Conservation (phyloP, 2,329 filamentous ascomycete genomes). For the Fusarium temperatum region DNA sequence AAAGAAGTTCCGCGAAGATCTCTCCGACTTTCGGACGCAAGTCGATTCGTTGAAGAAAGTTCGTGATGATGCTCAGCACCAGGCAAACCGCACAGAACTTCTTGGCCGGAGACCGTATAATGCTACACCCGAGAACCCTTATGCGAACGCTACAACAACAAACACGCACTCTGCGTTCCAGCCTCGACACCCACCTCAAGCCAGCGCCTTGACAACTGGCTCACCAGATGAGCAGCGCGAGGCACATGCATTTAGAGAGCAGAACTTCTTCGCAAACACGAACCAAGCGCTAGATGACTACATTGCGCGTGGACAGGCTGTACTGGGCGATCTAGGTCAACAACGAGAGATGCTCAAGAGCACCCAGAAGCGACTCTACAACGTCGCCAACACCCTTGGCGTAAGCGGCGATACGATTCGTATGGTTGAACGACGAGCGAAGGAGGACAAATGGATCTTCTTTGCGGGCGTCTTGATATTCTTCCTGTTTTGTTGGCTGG, state of each 20-base stretch:
- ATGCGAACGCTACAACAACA: constrained; percentile 67
- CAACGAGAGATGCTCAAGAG: constrained; percentile 96
- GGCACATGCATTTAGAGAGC: constrained; percentile 85
- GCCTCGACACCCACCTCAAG: constrained; percentile 54
- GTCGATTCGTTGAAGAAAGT: constrained; percentile 81
- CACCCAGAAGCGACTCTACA: constrained; percentile 90
- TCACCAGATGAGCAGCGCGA: constrained; percentile 76
- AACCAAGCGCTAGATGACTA: constrained; percentile 93
- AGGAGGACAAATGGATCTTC: constrained; percentile 99
- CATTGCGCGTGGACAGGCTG: constrained; percentile 87
- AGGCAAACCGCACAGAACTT: constrained; percentile 78
- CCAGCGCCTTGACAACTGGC: constrained; percentile 49
- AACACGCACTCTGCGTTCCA: constrained; percentile 49
- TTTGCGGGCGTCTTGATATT: constrained; percentile 87
- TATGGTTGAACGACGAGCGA: constrained; percentile 91
- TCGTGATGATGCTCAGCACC: constrained; percentile 76
- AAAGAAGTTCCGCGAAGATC: constrained; percentile 83
- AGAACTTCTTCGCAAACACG: constrained; percentile 84
- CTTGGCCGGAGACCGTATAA: constrained; percentile 83
- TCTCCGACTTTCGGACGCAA: constrained; percentile 80
- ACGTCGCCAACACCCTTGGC: constrained; percentile 91
- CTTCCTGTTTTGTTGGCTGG: constrained; percentile 90
- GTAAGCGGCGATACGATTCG: constrained; percentile 95
- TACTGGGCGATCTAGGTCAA: constrained; percentile 86
- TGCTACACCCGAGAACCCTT: constrained; percentile 92